phyloP scores from a whole-genome alignment of 176 grass and related monocot genomes.

The Canna indica region DNA sequence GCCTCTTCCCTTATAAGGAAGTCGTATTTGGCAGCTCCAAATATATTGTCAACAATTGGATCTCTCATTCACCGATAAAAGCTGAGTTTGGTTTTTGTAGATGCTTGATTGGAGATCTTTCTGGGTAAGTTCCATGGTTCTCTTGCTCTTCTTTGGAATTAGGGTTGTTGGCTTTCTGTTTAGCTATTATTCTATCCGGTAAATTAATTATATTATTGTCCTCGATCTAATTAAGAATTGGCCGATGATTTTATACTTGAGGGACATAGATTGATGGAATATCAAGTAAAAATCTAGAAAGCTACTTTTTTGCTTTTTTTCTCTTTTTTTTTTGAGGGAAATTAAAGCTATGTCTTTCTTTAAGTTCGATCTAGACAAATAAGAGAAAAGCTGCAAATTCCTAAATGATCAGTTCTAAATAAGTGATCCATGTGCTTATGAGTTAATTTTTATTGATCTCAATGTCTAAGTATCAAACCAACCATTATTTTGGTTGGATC shows the following conservation, averaged over 20 bases:
- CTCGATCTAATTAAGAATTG: neutral
- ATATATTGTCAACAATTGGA: no score
- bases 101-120: constrained; percentile 99
- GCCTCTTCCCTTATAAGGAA: no score
- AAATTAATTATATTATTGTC: neutral
- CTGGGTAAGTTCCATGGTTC: constrained; percentile 42
- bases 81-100: no score
- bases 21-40: no score
- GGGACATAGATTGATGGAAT: neutral
- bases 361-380: neutral
- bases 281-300: neutral
- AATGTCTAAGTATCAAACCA: neutral
- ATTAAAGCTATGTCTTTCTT: no score
- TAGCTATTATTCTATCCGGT: neutral
- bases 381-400: neutral
- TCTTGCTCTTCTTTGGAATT: neutral
- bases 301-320: neutral
- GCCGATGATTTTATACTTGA: neutral
- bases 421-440: neutral
- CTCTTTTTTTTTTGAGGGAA: no score
- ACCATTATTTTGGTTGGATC: neutral
- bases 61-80: no score
- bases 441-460: neutral
- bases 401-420: neutral
- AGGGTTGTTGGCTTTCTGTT: neutral